These are phyloP conservation scores for Zymoseptoria ardabiliae DNA, from an alignment of 2,329 filamentous ascomycete species.

Conservation along the genomic window DNA sequence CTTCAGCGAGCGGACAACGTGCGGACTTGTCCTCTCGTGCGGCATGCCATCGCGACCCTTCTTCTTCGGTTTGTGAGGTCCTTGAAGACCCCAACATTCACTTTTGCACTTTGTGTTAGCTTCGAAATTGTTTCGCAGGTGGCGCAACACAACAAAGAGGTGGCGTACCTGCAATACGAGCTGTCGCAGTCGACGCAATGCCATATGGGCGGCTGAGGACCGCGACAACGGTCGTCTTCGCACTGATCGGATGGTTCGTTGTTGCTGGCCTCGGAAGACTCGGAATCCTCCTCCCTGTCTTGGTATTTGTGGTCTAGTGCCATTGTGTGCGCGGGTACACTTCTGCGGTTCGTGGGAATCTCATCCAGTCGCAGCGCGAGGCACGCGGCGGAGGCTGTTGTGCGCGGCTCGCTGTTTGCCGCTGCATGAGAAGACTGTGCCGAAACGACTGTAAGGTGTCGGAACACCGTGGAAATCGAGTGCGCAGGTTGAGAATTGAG, in stretches of 20 bases:
- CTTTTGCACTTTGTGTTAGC: constrained; percentile 13
- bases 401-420: background rate
- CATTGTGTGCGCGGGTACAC: background rate
- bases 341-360: background rate
- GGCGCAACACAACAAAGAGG: background rate
- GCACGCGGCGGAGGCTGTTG: background rate
- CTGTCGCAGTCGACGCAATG: constrained; percentile 30
- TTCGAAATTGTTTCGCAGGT: background rate
- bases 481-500: background rate
- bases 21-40: constrained; percentile 31
- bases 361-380: background rate
- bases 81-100: constrained; percentile 27
- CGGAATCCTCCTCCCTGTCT: background rate
- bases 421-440: background rate
- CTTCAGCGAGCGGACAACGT: constrained; percentile 23
- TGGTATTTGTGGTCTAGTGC: background rate
- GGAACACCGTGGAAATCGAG: background rate
- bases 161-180: constrained; percentile 27
- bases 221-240: constrained; percentile 27
- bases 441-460: background rate
- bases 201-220: constrained; percentile 22
- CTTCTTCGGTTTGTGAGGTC: constrained; percentile 29
- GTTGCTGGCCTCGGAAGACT: constrained; percentile 2
- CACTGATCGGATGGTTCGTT: constrained; percentile 22
- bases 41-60: constrained; percentile 30